Evolutionary conservation across 2,329 filamentous ascomycete species (phyloP), one percentile per base, ranked within the genome.

Genomic region (Hymenotorrendiella dingleyae): DNA sequence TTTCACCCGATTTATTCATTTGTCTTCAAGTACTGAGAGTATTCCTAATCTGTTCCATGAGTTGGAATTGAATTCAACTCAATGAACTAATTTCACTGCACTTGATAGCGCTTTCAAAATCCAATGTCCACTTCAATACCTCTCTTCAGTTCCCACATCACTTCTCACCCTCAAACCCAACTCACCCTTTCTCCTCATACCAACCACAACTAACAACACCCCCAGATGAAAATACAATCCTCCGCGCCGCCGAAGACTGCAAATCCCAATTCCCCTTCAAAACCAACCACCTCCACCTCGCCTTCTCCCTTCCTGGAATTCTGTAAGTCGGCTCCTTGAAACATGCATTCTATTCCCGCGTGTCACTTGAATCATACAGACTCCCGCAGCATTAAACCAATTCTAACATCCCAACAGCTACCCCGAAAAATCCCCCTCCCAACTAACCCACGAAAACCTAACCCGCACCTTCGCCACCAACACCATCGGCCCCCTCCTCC

Each of bases 381-480:
- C n/a, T n/a, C n/a, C n/a, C n/a, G n/a, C n/a, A n/a, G n/a, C n/a
- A n/a, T n/a, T n/a, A n/a, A n/a, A n/a, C n/a, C n/a, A n/a, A n/a
- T n/a, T n/a, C n/a, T n/a, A n/a, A n/a, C n/a, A n/a, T n/a, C n/a
- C n/a, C n/a, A n/a, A n/a, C n/a, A n/a, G n/a, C n/a, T 73, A 76
- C 53, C 78, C 86, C 0, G 87, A 94, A 59, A 88, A 83, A 61
- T 77, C 78, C 1, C 83, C 81, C 0, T 54, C 64, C 0, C 80
- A 86, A 54, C 74, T 93, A 43, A 67, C 82, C 45, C 73, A 76
- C 45, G 69, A 68, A 16, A 60, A 70, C 26, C 78, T 84, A 14
- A 66, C 85, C n/a, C 66, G 78, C 34, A 88, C 78, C n/a, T 82
- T 88, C 62, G 71, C 72, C 40, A 76, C 86, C 46, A 94, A 93